These are phyloP conservation scores for Aspergillus sp. DNA, from an alignment of 2,329 filamentous ascomycete genomes.

Conservation along the genomic window DNA sequence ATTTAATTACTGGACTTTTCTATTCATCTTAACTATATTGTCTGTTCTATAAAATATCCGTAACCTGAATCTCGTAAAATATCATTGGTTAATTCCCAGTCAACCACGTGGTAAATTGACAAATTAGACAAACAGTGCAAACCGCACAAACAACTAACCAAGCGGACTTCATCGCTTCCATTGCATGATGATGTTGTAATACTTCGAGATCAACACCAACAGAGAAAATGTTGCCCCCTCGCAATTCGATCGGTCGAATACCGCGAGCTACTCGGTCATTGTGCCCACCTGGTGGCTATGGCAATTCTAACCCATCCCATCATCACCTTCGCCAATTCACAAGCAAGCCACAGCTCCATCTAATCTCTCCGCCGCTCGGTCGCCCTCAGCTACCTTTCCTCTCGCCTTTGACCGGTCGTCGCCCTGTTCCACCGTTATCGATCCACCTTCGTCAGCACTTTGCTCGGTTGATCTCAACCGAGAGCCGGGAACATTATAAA, in stretches of 20 bases:
- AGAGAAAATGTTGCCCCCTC: slow-evolving; percentile 29
- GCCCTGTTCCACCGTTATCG: slow-evolving; percentile 49
- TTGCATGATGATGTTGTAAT: not conserved
- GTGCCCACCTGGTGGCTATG: slow-evolving; percentile 25
- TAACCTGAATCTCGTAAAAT: not conserved
- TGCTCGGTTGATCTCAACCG: slow-evolving; percentile 73
- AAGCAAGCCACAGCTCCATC: slow-evolving; percentile 49
- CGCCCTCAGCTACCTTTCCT: slow-evolving; percentile 65
- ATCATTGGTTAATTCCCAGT: not conserved
- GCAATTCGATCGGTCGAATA: slow-evolving; percentile 35
- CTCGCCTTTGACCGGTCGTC: slow-evolving; percentile 47
- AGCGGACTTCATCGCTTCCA: not conserved
- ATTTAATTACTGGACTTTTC: slow-evolving; percentile 2
- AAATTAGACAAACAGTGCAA: slow-evolving; percentile 16
- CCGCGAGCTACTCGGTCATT: slow-evolving; percentile 31
- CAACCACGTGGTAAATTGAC: not conserved
- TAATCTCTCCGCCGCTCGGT: slow-evolving; percentile 45
- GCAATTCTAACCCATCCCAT: slow-evolving; percentile 1
- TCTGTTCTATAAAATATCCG: no score
- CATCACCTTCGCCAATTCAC: slow-evolving; percentile 51
- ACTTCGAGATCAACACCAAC: slow-evolving; percentile 5
- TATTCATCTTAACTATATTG: not conserved
- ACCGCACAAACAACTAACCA: slow-evolving; percentile 1
- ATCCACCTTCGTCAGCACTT: slow-evolving; percentile 50
- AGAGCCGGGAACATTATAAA: slow-evolving; percentile 52